Evolutionary conservation across 2,329 filamentous ascomycete genomes (phyloP), one percentile per base, ranked within the genome.

Genomic region (Rhynchosporium graminicola): DNA sequence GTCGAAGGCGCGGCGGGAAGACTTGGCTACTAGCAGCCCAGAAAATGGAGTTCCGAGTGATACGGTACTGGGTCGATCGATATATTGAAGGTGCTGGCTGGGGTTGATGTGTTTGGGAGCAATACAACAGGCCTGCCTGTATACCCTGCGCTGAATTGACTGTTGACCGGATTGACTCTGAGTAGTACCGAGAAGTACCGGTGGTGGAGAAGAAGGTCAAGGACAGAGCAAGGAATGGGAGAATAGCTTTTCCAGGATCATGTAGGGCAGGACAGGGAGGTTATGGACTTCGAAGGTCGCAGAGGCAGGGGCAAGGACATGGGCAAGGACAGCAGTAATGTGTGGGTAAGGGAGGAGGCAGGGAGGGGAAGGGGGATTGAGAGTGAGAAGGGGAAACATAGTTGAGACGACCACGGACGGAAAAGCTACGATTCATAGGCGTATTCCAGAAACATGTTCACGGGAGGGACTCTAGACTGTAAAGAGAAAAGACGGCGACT

Each of bases 1-100:
- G 57, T 62, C 36, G 56, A 62, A 48, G 56, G 60, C 60, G 60
- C 50, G 40, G 56, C 48, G 40, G 56, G 60, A 59, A 33, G 48
- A 48, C 54, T 59, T 51, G 50, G 54, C 36, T 42, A 31, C 15
- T 54, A 42, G 43, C 61, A 63, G 50, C 56, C 51, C 33, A 28
- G 57, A 46, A 48, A 33, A 42, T 55, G 42, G 61, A 57, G 56
- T 42, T 45, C 54, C 28, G 9, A 10, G 33, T 36, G 33, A 36
- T 47, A 31, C 45, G 38, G 42, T 38, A 54, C 47, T 38, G 55
- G 45, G 29, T 42, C 51, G 51, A 62, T 40, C 57, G 60, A 58
- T 62, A 57, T 62, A 29, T 15, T 12, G 54, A 26, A 42, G 42
- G 29, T 36, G 33, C 33, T 36, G 33, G 36, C 51, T 50, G 47